Base-by-base conservation (phyloP, 2,329 filamentous ascomycete species). In the Monilinia fructicola region DNA sequence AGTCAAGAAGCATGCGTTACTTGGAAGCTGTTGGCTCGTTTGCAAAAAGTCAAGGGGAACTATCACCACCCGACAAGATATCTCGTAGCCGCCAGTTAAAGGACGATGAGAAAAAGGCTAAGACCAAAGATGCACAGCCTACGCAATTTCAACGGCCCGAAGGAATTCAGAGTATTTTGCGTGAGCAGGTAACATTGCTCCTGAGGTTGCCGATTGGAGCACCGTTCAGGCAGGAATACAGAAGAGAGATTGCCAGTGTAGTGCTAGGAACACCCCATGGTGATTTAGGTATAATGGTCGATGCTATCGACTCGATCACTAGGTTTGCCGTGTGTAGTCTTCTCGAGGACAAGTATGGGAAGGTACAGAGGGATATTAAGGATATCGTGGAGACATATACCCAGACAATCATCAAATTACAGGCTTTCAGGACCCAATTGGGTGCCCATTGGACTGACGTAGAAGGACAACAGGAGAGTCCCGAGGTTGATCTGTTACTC, bases 291-390 rank as follows among this genome's bases (percentile, higher is more conserved):
- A 79, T 90, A 21, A 89, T 92, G 71, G 78, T 90, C 61, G 87
- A 94, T 75, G 90, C 91, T 1, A 82, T 88, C n/a, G 86, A 87
- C 67, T 85, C 89, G 0, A 79, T 95, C 50, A 87, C 86, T 16
- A 83, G 84, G 60, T 82, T 98, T 38, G 85, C 91, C 0, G 84
- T 92, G 4, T 85, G 85, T 69, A 94, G 90, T 77, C 79, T 97
- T 64, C 81, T 81, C 4, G 93, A 98, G 77, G 94, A 98, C 76
- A 84, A 84, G 56, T 95, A 88, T 74, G 94, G 94, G 18, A 90
- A 91, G 72, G 94, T 96, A n/a, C 90, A 96, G 71, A 83, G 87
- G 54, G 91, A 95, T 70, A 87, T 98, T 2, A 86, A 90, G 0
- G 79, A 79, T 59, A 88, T 96, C 66, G 86, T 97, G 61, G 85